A percentile compares a stretch with the other conserved stretches of the same genome.
These are phyloP conservation scores for Phytopythium mirpurense DNA, from an alignment of 352 stramenopile species.

Conservation along the genomic window DNA sequence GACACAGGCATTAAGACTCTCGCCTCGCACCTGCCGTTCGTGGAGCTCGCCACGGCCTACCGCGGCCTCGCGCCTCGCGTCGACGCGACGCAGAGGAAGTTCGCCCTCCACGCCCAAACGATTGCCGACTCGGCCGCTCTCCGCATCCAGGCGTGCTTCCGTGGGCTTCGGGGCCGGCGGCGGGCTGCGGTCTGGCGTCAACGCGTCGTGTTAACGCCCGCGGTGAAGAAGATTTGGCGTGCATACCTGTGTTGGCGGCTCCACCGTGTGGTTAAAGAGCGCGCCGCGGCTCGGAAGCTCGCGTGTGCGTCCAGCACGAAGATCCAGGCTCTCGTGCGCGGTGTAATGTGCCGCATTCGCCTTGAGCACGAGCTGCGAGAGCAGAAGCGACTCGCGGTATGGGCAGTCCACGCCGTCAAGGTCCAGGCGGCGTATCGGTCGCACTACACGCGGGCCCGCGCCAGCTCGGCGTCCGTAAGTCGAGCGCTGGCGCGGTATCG, in stretches of 20 bases:
- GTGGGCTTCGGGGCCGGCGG: conserved; percentile 41
- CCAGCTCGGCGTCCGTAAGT: conserved; percentile 41
- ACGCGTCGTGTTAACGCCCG: conserved; percentile 48
- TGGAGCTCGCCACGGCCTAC: conserved; percentile 43
- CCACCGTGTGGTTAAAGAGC: conserved; percentile 25
- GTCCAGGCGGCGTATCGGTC: conserved; percentile 58
- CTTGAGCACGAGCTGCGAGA: conserved; percentile 27
- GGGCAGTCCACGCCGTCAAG: conserved; percentile 37
- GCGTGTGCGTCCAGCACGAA: conserved; percentile 28
- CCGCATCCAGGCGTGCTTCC: conserved; percentile 64
- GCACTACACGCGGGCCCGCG: conserved; percentile 38
- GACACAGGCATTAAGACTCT: conserved; percentile 66
- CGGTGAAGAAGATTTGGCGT: conserved; percentile 37
- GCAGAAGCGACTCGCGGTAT: conserved; percentile 24
- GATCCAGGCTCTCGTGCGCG: conserved; percentile 57
- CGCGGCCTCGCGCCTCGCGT: conserved; percentile 51
- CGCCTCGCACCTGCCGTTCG: conserved; percentile 63
- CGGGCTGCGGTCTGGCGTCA: conserved; percentile 49
- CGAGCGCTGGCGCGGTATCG: conserved; percentile 63
- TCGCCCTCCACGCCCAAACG: conserved; percentile 66
- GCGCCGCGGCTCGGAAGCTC: conserved; percentile 27
- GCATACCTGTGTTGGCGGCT: conserved; percentile 49
- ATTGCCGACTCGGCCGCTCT: conserved; percentile 66
- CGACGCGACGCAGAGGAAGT: conserved; percentile 56
- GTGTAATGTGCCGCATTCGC: conserved; percentile 35